These are phyloP conservation scores for Lactarius sp. DNA, from an alignment of 768 basidiomycete species.

Conservation along the genomic window DNA sequence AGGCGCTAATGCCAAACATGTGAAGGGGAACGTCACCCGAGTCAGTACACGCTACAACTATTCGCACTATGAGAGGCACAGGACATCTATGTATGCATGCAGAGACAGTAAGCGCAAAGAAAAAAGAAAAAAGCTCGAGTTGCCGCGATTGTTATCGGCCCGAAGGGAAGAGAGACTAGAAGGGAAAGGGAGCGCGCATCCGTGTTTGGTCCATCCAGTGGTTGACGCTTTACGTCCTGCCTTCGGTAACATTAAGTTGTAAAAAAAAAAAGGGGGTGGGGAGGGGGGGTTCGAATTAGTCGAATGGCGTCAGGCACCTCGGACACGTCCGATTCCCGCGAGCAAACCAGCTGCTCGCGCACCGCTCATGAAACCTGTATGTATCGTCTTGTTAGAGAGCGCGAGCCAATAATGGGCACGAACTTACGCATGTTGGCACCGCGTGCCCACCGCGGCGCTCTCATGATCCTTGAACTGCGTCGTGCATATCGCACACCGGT, in stretches of 20 bases:
- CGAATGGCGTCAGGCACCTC: constrained; percentile 17
- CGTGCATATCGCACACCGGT: constrained; percentile 23
- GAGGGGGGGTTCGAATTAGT: neutral
- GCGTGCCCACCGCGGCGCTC: constrained; percentile 14
- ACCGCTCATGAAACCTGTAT: constrained; percentile 26
- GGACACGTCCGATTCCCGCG: constrained; percentile 19
- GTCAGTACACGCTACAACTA: neutral
- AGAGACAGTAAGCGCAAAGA: neutral
- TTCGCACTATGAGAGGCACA: neutral
- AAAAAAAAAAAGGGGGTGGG: neutral
- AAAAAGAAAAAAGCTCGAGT: neutral
- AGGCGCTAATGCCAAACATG: too few species aligned
- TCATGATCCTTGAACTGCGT: constrained; percentile 24
- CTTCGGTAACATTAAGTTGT: neutral
- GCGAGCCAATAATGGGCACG: neutral
- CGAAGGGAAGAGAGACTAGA: too few species aligned
- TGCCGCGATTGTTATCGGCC: neutral
- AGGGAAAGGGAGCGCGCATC: neutral
- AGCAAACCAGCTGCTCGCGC: constrained; percentile 19
- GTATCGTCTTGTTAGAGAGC: neutral
- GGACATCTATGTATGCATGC: neutral
- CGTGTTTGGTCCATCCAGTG: constrained; percentile 2
- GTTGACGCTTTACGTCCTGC: neutral
- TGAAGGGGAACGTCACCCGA: neutral
- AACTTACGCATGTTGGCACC: constrained; percentile 25